Conservation (phyloP, 768 basidiomycete species). For the Lactifluus volemus region DNA sequence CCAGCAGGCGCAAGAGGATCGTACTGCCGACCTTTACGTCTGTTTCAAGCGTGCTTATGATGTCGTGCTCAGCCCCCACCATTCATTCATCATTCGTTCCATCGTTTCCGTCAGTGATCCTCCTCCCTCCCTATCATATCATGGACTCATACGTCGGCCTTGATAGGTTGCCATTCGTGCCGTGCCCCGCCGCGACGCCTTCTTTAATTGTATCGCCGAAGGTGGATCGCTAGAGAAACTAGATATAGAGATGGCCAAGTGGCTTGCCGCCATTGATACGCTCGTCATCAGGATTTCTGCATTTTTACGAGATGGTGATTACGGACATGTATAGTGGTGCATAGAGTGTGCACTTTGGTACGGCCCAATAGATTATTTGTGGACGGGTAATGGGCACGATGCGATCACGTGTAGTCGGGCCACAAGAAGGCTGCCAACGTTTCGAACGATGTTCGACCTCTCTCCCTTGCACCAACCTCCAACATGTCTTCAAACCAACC, state of each 20-base stretch:
- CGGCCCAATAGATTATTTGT: no score
- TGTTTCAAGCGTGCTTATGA: slow-evolving; percentile 72
- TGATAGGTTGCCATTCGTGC: slow-evolving; percentile 35
- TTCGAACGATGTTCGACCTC: no score
- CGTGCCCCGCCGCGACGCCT: slow-evolving; percentile 52
- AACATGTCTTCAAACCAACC: slow-evolving; percentile 2
- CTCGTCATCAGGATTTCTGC: slow-evolving; percentile 41
- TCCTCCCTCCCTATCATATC: neutral
- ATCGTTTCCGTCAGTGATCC: slow-evolving; percentile 51
- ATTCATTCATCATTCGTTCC: slow-evolving; percentile 57
- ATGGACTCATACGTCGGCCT: slow-evolving; percentile 7
- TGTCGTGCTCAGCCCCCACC: slow-evolving; percentile 54
- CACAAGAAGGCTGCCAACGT: no score
- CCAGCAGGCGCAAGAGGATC: slow-evolving; percentile 52
- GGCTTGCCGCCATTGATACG: slow-evolving; percentile 50
- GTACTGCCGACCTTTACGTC: slow-evolving; percentile 43
- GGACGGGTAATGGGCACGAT: neutral
- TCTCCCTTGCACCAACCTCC: no score
- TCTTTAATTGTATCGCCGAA: slow-evolving; percentile 53
- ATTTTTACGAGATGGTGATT: slow-evolving; percentile 48
- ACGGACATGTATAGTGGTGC: slow-evolving; percentile 41
- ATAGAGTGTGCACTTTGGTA: no score
- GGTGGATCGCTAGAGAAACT: slow-evolving; percentile 49
- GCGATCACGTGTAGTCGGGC: slow-evolving; percentile 11
- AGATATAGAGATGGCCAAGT: slow-evolving; percentile 43